Base-by-base conservation (phyloP, 2,329 filamentous ascomycete species). In the Emericellopsis atlantica region DNA sequence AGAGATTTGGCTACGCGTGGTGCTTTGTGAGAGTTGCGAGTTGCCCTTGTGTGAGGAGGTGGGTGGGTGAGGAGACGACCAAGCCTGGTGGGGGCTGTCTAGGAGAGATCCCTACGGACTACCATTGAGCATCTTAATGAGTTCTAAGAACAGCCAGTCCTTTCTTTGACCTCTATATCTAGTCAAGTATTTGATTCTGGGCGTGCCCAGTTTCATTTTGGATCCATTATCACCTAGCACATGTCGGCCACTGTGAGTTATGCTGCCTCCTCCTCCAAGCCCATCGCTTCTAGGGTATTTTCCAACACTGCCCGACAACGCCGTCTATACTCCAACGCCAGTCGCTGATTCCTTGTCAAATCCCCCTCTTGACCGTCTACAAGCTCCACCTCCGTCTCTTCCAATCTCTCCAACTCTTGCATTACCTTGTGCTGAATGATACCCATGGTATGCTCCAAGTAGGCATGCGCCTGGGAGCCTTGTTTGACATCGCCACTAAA, bases 281-380 rank as follows among this genome's bases (percentile, higher is more conserved):
- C 45, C 49, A 67, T 63, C 2, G 55, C 52, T 48, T 61, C 56
- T n/a, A 72, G 52, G 6, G 65, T 65, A 35, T 57, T 62, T 44
- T 63, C 57, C 40, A 77, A 45, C 1, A 76, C 70, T 18, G 54
- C 60, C 40, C 63, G 59, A 47, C 69, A 75, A 46, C 70, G 61
- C 23, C 51, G 49, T 21, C 72, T 57, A 48, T 77, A 76, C n/a
- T 60, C 54, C 15, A 66, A 37, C 12, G 68, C 72, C 34, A 76
- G 51, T 36, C 52, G 48, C 54, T 75, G 71, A 40, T 70, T 70
- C 9, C 45, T 47, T 34, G 65, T 71, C 35, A 62, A 46, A 12
- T 53, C 39, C 31, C 47, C 53, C 12, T 59, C 59, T 1, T 61
- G 62, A 3, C 57, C 61, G 2, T 64, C 65, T 4, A 61, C 59